phyloP scores from a whole-genome alignment of 2,329 filamentous ascomycete species.

The Cladobotryum protrusum region DNA sequence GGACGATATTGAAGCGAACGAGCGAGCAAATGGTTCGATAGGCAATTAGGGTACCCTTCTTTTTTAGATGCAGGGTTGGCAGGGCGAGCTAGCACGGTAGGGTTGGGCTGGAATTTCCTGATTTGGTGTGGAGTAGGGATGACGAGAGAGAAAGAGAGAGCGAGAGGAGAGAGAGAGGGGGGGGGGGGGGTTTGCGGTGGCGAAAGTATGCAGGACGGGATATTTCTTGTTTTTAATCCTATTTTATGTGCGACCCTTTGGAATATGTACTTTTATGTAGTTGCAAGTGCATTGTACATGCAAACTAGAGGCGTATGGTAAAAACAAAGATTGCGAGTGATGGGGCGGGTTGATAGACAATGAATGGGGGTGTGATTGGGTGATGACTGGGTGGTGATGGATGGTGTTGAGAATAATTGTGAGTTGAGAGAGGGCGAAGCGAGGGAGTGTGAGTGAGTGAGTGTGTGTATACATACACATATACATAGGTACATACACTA shows the following conservation, averaged over 20 bases:
- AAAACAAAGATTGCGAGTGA: no score
- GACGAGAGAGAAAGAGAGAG: not conserved
- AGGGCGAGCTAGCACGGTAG: not conserved
- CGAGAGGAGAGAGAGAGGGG: not conserved
- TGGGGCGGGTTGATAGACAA: not conserved
- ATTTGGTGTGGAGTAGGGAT: conserved; percentile 5
- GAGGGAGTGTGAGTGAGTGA: no score
- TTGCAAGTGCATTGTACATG: not conserved
- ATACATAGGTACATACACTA: no score
- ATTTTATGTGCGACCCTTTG: no score
- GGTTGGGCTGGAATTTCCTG: conserved; percentile 13
- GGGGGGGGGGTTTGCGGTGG: not conserved
- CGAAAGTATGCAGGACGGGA: not conserved
- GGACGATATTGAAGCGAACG: no score
- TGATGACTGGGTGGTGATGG: not conserved
- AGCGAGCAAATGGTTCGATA: no score
- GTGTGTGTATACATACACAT: no score
- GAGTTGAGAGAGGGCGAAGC: no score
- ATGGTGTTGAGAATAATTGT: not conserved
- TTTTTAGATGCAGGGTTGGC: not conserved
- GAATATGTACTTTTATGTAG: no score
- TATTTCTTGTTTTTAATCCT: not conserved
- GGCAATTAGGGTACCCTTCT: not conserved
- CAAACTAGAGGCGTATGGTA: not conserved
- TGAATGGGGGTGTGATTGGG: not conserved